Conservation (phyloP, 495 filamentous ascomycete species). For the Umbilicaria muhlenbergii region DNA sequence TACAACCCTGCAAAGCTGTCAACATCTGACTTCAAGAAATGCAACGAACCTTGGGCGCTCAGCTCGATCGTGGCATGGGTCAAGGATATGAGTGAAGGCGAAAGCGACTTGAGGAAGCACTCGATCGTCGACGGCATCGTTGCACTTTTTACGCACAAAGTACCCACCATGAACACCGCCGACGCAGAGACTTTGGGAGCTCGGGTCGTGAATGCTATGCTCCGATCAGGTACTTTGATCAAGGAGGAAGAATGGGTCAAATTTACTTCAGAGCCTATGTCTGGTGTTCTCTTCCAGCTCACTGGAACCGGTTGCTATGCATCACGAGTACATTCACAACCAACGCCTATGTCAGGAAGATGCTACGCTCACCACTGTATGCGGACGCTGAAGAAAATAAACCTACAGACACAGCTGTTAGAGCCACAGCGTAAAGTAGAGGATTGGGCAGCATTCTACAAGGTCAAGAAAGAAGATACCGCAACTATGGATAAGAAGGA, state of each 20-base stretch:
- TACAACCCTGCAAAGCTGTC: slow-evolving; percentile 83
- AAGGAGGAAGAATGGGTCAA: slow-evolving; percentile 98
- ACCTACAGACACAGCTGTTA: slow-evolving; percentile 54
- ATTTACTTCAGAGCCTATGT: slow-evolving; percentile 57
- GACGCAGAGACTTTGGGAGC: slow-evolving; percentile 82
- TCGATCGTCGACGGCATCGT: slow-evolving; percentile 76
- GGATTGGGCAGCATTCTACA: slow-evolving; percentile 89
- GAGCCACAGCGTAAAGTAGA: slow-evolving; percentile 51
- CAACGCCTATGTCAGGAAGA: slow-evolving; percentile 45
- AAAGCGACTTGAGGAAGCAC: slow-evolving; percentile 64
- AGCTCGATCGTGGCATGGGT: slow-evolving; percentile 81
- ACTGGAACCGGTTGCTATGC: slow-evolving; percentile 90
- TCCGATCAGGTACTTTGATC: slow-evolving; percentile 58
- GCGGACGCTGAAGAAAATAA: slow-evolving; percentile 85
- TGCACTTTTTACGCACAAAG: slow-evolving; percentile 84
- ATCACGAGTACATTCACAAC: slow-evolving; percentile 58
- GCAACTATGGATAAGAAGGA: slow-evolving; percentile 66
- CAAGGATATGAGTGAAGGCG: slow-evolving; percentile 72
- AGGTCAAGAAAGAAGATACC: slow-evolving; percentile 59
- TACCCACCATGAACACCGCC: slow-evolving; percentile 96
- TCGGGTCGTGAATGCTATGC: slow-evolving; percentile 69
- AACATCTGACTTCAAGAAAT: slow-evolving; percentile 69
- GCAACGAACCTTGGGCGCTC: slow-evolving; percentile 82
- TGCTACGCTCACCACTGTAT: slow-evolving; percentile 95
- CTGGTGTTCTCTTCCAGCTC: slow-evolving; percentile 83